Conservation (phyloP, 2,329 filamentous ascomycete genomes). For the Ophiocordyceps robertsii region DNA sequence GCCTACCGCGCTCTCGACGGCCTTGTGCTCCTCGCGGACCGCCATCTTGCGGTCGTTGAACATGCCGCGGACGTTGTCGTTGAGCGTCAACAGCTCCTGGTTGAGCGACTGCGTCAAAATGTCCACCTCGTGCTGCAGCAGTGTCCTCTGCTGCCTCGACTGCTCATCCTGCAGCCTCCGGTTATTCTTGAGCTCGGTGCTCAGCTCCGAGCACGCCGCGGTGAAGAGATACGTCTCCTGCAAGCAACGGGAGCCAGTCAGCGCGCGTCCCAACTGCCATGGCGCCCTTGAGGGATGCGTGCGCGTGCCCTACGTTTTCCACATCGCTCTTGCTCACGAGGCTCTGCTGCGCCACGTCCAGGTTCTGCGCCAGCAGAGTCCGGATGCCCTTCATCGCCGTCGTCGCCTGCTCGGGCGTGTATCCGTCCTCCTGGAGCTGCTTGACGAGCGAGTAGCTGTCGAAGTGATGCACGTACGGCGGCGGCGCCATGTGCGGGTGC, state of each 20-base stretch:
- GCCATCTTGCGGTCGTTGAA: conserved; percentile 95
- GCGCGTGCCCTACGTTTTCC: conserved; percentile 47
- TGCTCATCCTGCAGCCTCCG: conserved; percentile 66
- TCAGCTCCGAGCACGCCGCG: conserved; percentile 83
- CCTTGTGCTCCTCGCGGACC: conserved; percentile 75
- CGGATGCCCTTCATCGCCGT: conserved; percentile 89
- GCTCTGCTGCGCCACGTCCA: conserved; percentile 65
- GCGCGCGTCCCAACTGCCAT: no score
- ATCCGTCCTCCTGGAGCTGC: conserved; percentile 62
- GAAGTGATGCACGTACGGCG: conserved; percentile 88
- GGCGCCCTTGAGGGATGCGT: no score
- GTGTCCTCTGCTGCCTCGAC: conserved; percentile 68
- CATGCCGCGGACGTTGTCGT: conserved; percentile 86
- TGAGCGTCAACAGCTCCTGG: conserved; percentile 69
- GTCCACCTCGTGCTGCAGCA: conserved; percentile 90
- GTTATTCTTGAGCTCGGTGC: conserved; percentile 72
- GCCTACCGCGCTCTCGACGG: conserved; percentile 64
- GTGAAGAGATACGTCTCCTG: conserved; percentile 83
- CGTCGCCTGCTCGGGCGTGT: conserved; percentile 60
- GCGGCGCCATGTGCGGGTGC: conserved; percentile 55
- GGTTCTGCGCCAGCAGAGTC: conserved; percentile 59
- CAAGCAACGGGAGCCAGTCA: no score
- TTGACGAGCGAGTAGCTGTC: conserved; percentile 86
- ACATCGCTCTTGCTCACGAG: conserved; percentile 85
- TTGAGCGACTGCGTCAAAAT: conserved; percentile 74